Base-by-base conservation (phyloP, 257 asterid species). In the Apocynum venetum region DNA sequence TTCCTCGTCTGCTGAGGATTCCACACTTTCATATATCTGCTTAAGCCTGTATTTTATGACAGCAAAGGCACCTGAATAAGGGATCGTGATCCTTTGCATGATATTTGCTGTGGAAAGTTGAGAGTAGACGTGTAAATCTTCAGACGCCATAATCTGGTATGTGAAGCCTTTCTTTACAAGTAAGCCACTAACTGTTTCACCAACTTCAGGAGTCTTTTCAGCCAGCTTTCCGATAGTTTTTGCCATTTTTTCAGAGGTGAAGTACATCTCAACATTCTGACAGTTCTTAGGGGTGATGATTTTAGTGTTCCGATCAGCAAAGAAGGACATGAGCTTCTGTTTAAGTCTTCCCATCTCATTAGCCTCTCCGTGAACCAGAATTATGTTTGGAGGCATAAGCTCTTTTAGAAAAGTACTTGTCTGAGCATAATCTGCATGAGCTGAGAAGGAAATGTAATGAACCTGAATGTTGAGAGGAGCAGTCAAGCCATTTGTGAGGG, bases 101-200 rank as follows among this genome's bases (percentile, higher is more conserved):
- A 93, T 68, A 64, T 90, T 96, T 11, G 97, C 97, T 2, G 99
- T 96, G 44, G 98, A 96, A 20, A 91, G 90, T 82, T 91, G 97
- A 57, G 99, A 93, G 84, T 89, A 96, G 81, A 93, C 83, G 48
- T 90, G 97, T 77, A 96, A 95, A 88, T 96, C 98, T 81, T 91
- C 98, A 1, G 97, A 96, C 46, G 96, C 95, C 97, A 96, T 89
- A 77, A 96, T 88, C 88, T 96, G 99, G 85, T 96, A 96, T 2
- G 99, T 90, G 88, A 96, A 96, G 31, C 98, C 99, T 79, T 93
- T 96, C 83, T 96, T 96, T 12, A 93, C 96, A 70, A 91, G 98
- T 82, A 96, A 88, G 38, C 98, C 99, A 43, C 96, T 89, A 47
- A 96, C 96, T 25, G 84, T 81, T 83, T 87, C 97, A 6, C 98